Evolutionary conservation across 1,139 yeast species (phyloP).

Genomic region (Entelexis paramagnoliae): DNA sequence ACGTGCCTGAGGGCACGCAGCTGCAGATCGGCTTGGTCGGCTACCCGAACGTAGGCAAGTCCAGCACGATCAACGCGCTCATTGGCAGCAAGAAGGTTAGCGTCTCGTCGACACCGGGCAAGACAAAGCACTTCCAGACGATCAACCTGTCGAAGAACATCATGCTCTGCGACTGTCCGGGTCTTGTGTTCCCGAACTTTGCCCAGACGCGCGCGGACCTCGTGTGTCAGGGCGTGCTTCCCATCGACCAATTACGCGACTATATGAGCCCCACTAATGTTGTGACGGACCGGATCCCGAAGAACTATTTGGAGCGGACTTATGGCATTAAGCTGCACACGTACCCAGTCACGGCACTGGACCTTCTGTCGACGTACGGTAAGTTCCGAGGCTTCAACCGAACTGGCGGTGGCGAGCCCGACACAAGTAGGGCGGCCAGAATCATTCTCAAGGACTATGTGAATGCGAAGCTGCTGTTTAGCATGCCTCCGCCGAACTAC

Average conservation of each 20-base stretch:
- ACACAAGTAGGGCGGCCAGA: constrained; percentile 90
- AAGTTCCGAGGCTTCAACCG: constrained; percentile 91
- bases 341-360: constrained; percentile 81
- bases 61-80: constrained; percentile 79
- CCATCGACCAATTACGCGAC: constrained; percentile 93
- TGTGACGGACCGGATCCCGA: constrained; percentile 82
- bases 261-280: constrained; percentile 83
- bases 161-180: constrained; percentile 95
- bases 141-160: constrained; percentile 75
- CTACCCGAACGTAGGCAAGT: constrained; percentile 81
- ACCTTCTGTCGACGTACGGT: constrained; percentile 83
- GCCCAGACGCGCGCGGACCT: constrained; percentile 94
- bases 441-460: constrained; percentile 90
- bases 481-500: constrained; percentile 58
- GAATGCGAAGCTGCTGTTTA: constrained; percentile 74
- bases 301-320: constrained; percentile 74
- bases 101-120: constrained; percentile 97
- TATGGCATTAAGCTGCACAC: constrained; percentile 86
- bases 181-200: constrained; percentile 95
- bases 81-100: constrained; percentile 96
- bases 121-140: constrained; percentile 97
- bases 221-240: constrained; percentile 95
- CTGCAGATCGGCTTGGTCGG: constrained; percentile 94
- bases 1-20: constrained; percentile 45
- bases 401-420: constrained; percentile 86